Evolutionary conservation across 169 alveolate species (phyloP).

Genomic region (Blepharisma undulans): DNA sequence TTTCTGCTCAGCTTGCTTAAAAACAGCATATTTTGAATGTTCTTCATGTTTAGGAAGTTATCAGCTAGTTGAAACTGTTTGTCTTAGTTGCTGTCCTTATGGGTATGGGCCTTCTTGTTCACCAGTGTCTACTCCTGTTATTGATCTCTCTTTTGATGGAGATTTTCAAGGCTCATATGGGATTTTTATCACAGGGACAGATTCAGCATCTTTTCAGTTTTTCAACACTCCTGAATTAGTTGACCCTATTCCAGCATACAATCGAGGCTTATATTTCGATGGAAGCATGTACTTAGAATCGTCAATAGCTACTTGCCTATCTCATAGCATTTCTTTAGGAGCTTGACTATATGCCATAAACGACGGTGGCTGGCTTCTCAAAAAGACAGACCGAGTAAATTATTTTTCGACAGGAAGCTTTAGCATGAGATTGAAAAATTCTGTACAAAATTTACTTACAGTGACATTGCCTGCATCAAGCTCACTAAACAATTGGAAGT

Average conservation of each 20-base stretch:
- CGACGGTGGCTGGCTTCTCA: not conserved
- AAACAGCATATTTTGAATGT: conserved; percentile 11
- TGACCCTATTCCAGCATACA: conserved; percentile 11
- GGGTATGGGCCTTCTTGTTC: not conserved
- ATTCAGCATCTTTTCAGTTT: not conserved
- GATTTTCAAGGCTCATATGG: not conserved
- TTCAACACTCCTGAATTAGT: not conserved
- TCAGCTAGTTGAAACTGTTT: not conserved
- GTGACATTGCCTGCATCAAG: too few relatives aligned
- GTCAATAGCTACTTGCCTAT: not conserved
- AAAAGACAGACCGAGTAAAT: too few relatives aligned
- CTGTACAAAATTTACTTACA: too few relatives aligned
- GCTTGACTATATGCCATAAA: not conserved
- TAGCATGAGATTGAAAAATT: too few relatives aligned
- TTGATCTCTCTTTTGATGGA: not conserved
- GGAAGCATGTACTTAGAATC: not conserved
- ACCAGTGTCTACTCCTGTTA: not conserved
- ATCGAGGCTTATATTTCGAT: conserved; percentile 16
- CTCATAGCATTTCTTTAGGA: not conserved
- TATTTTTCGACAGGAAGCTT: not conserved
- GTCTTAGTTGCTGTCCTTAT: not conserved
- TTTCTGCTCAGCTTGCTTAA: not conserved
- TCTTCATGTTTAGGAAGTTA: not conserved
- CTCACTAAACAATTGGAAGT: too few relatives aligned
- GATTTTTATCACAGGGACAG: not conserved